Base-by-base conservation (phyloP, 192 early-diverging fungal genomes). In the Backusella luteola region DNA sequence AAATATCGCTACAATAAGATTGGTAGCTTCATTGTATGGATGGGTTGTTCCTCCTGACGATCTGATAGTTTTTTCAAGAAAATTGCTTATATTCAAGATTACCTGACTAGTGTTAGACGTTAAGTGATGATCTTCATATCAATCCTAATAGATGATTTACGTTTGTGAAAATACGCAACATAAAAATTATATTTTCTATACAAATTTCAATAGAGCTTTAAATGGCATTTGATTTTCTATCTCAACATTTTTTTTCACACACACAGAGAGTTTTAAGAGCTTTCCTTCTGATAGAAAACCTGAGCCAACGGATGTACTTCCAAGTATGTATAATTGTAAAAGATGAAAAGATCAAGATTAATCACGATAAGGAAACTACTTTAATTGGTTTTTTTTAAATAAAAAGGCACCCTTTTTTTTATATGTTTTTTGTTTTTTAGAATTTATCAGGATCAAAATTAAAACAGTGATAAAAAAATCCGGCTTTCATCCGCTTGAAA, bases 321-420 rank as follows among this genome's bases (percentile, higher is more conserved):
- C 56, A 63, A 63, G 56, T 63, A 63, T 63, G 56, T 63, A 63
- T 63, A 63, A 63, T 63, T 26, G 56, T 63, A 63, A 63, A 63
- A 63, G 23, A 63, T 63, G 56, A 29, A 63, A 63, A 63, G 29
- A 26, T 29, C 23, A 29, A 63, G 56, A 63, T 63, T 12, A 29
- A 63, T 63, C 56, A 29, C 56, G 56, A 63, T 63, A 63, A 63
- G 56, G 56, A 2, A 23, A 7, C 8, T 21, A 56, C 7, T 15
- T 44, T 44, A 44, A 56, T 11, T 29, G 21, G 32, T 63, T 63
- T 14, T 63, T 63, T 59, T 63, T 63, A 29, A 63, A 63, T 63
- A 63, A 63, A 63, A 29, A 63, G 56, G 56, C 56, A 5, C 23
- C 26, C 56, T 29, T 63, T 63, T n/a, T 59, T 63, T 63, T 39